phyloP scores from a whole-genome alignment of 306 rosid species.

The peach (Prunus persica) region DNA sequence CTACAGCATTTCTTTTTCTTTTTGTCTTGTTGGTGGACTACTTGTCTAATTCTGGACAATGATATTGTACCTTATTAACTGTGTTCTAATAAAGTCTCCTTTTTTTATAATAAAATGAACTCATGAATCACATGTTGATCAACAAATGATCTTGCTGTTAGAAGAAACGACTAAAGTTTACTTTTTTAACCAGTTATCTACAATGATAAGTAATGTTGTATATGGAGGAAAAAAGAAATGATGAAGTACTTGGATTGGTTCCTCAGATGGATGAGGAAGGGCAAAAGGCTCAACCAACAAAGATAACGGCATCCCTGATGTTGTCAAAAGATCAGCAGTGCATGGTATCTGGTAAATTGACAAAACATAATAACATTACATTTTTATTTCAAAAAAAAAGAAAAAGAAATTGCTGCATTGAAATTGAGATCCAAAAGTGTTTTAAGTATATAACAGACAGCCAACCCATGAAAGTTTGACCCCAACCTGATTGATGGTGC shows the following conservation, averaged over 20 bases:
- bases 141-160: not conserved
- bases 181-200: not conserved
- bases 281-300: conserved; percentile 95
- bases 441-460: not conserved
- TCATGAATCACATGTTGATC: not conserved
- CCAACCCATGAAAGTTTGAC: conserved; percentile 19
- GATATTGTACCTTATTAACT: no score
- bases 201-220: conserved; percentile 10
- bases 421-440: not conserved
- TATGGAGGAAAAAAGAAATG: conserved; percentile 11
- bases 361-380: conserved; percentile 18
- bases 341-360: conserved; percentile 66
- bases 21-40: not conserved
- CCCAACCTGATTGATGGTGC: conserved; percentile 92
- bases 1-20: not conserved
- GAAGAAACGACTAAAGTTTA: not conserved
- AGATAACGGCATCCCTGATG: conserved; percentile 98
- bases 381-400: not conserved
- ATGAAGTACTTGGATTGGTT: conserved; percentile 76
- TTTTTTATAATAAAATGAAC: not conserved
- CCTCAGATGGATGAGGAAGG: conserved; percentile 96
- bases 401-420: not conserved
- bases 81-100: no score
- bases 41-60: not conserved
- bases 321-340: conserved; percentile 83